A percentile compares a stretch with the other conserved stretches of the same genome.
Evolutionary conservation across 257 asterid genomes (phyloP).

Genomic region (Nicotiana tabacum): DNA sequence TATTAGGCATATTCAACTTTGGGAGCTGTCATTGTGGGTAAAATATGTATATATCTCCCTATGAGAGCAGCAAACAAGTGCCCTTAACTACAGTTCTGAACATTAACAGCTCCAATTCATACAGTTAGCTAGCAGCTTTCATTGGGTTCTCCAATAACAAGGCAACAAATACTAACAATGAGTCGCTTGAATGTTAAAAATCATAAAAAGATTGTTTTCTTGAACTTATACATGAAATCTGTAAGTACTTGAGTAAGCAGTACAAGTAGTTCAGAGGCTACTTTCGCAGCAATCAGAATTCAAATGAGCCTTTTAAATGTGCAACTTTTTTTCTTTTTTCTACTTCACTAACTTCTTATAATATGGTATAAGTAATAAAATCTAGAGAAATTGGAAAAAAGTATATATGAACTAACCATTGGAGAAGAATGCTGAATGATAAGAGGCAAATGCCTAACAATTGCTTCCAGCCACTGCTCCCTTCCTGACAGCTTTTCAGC

Average conservation of each 20-base stretch:
- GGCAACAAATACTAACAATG: not conserved
- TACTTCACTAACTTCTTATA: not conserved
- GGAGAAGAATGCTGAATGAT: slow-evolving; percentile 68
- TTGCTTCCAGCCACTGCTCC: slow-evolving; percentile 81
- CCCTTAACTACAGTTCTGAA: not conserved
- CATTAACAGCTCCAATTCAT: not conserved
- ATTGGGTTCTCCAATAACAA: not conserved
- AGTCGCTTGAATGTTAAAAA: not conserved
- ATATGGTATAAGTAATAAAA: not conserved
- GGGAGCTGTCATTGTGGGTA: not conserved
- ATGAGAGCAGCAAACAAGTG: not conserved
- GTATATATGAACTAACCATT: slow-evolving; percentile 49
- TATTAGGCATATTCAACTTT: not conserved
- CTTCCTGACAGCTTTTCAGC: slow-evolving; percentile 44
- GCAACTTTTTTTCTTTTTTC: not conserved
- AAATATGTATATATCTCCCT: not conserved
- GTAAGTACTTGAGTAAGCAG: slow-evolving; percentile 5
- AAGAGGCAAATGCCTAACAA: slow-evolving; percentile 63
- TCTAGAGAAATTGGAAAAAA: not conserved
- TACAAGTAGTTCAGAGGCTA: not conserved
- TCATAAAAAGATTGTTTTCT: not conserved
- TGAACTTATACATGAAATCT: not conserved
- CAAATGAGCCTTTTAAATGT: not conserved
- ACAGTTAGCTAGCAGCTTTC: not conserved
- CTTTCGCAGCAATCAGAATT: not conserved